Conservation (phyloP, 768 basidiomycete species). For the Rhizopogon rudus region DNA sequence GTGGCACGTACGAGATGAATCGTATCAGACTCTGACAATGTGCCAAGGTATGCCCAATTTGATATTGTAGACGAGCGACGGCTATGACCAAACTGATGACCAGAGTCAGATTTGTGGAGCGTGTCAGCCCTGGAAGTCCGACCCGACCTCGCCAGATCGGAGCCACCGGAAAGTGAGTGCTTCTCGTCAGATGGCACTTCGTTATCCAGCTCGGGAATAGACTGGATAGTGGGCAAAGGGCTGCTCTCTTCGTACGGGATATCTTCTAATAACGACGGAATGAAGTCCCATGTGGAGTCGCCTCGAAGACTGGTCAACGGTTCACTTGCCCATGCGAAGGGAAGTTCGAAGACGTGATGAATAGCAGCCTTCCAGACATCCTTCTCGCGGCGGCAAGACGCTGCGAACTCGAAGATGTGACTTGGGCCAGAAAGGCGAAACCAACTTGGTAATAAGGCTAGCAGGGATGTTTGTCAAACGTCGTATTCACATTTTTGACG, state of each 20-base stretch:
- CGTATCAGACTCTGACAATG: slow-evolving; percentile 41
- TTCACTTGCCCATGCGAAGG: slow-evolving; percentile 49
- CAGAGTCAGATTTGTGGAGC: slow-evolving; percentile 12
- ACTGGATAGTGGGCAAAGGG: slow-evolving; percentile 50
- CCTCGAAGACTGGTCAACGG: slow-evolving; percentile 59
- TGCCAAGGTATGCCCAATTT: slow-evolving; percentile 54
- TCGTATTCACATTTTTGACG: neutral
- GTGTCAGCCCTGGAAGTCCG: slow-evolving; percentile 18
- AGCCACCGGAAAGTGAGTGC: neutral
- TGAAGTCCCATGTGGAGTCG: slow-evolving; percentile 37
- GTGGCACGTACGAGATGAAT: slow-evolving; percentile 68
- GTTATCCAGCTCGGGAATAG: slow-evolving; percentile 45
- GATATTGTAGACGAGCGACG: slow-evolving; percentile 64
- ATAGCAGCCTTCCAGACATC: slow-evolving; percentile 80
- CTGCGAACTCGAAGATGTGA: slow-evolving; percentile 81
- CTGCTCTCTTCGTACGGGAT: slow-evolving; percentile 35
- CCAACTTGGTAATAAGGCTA: slow-evolving; percentile 77
- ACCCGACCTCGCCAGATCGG: slow-evolving; percentile 1
- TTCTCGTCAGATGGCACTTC: slow-evolving; percentile 2
- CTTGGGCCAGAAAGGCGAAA: slow-evolving; percentile 69
- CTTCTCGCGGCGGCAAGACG: slow-evolving; percentile 81
- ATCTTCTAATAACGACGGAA: slow-evolving; percentile 30
- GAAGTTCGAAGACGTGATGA: slow-evolving; percentile 38
- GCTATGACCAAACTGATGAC: slow-evolving; percentile 25
- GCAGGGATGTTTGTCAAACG: neutral